These are phyloP conservation scores for Ophiostoma himal-ulmi DNA, from an alignment of 2,329 filamentous ascomycete species.

Conservation along the genomic window DNA sequence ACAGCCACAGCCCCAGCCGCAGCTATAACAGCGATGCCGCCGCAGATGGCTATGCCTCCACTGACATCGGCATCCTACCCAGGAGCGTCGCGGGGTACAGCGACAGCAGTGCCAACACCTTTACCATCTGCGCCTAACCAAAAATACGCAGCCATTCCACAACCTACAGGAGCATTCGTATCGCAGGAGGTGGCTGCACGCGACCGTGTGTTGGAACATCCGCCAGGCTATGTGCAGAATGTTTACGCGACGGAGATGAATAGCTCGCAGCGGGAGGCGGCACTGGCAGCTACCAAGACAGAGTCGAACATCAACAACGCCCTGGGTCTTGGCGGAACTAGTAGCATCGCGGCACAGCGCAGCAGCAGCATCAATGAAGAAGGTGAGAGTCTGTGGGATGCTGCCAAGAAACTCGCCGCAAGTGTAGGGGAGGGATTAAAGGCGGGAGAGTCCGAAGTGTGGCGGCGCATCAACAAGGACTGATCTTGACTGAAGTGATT, in stretches of 20 bases:
- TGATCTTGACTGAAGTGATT: constrained; percentile 25
- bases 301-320: not conserved
- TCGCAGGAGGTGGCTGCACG: not conserved
- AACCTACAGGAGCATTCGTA: constrained; percentile 26
- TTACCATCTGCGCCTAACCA: not conserved
- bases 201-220: constrained; percentile 37
- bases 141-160: constrained; percentile 1
- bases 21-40: constrained; percentile 34
- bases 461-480: constrained; percentile 57
- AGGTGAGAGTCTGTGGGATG: constrained; percentile 47
- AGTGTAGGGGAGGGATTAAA: constrained; percentile 53
- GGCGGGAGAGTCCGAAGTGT: constrained; percentile 55
- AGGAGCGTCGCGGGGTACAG: constrained; percentile 41
- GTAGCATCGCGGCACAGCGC: not conserved
- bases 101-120: constrained; percentile 33
- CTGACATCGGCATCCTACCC: constrained; percentile 38
- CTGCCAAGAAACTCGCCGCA: constrained; percentile 53
- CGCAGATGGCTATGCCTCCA: constrained; percentile 49
- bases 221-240: constrained; percentile 54
- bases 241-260: constrained; percentile 47
- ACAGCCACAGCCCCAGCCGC: constrained; percentile 16
- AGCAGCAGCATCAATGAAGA: constrained; percentile 32
- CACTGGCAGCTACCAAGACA: not conserved
- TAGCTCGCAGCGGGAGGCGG: constrained; percentile 41
- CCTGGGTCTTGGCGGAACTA: constrained; percentile 2